These are phyloP conservation scores for Aspergillus transmontanensis DNA, from an alignment of 2,329 filamentous ascomycete genomes.

Conservation along the genomic window DNA sequence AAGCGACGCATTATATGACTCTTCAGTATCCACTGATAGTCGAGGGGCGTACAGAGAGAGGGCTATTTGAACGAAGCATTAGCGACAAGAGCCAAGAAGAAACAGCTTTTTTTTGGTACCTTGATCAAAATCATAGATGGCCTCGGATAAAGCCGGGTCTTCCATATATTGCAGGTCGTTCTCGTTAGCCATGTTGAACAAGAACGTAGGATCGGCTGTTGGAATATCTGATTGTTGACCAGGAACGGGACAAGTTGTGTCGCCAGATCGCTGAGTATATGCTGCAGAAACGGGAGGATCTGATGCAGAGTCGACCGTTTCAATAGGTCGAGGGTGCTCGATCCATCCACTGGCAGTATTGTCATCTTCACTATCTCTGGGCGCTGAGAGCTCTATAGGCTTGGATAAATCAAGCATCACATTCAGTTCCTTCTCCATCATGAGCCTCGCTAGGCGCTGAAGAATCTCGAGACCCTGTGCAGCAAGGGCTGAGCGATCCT, in stretches of 20 bases:
- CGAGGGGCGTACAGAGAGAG: slow-evolving; percentile 4
- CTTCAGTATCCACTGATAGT: not conserved
- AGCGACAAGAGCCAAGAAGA: not conserved
- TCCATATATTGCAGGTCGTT: slow-evolving; percentile 13
- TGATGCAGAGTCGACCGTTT: not conserved
- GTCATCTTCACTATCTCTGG: not conserved
- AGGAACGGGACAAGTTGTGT: not conserved
- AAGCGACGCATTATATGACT: not conserved
- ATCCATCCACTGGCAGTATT: not conserved
- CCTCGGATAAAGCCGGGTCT: slow-evolving; percentile 21
- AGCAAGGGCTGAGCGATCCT: slow-evolving; percentile 18
- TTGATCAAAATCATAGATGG: slow-evolving; percentile 25
- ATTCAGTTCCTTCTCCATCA: slow-evolving; percentile 27
- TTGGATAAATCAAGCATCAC: slow-evolving; percentile 18
- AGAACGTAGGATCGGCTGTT: no score
- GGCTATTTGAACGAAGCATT: not conserved
- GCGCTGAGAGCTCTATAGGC: not conserved
- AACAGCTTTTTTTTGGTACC: slow-evolving; percentile 1
- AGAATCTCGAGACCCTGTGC: slow-evolving; percentile 26
- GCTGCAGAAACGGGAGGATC: not conserved
- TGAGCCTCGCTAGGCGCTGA: slow-evolving; percentile 18
- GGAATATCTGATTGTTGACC: not conserved
- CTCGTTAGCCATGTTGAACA: not conserved
- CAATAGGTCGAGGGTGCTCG: not conserved
- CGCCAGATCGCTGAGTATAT: not conserved